These are phyloP conservation scores for Colletotrichum lupini DNA, from an alignment of 2,329 filamentous ascomycete species.

Conservation along the genomic window DNA sequence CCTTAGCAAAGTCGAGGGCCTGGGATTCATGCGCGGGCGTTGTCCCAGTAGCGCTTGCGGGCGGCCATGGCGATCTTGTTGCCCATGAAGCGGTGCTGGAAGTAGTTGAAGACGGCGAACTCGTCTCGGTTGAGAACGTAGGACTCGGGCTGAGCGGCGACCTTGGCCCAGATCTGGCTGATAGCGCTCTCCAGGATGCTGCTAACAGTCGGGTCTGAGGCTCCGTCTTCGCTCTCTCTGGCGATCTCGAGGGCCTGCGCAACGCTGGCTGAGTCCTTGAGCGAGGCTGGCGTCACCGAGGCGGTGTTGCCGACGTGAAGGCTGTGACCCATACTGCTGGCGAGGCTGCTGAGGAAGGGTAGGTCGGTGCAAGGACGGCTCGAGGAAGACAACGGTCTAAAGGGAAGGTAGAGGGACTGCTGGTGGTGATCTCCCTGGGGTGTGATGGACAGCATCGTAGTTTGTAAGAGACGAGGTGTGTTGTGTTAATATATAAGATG, in stretches of 20 bases:
- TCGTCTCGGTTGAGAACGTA: slow-evolving; percentile 83
- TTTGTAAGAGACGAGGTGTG: not conserved
- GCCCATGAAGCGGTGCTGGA: slow-evolving; percentile 73
- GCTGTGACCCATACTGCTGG: slow-evolving; percentile 33
- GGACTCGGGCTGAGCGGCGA: slow-evolving; percentile 71
- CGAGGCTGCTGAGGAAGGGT: slow-evolving; percentile 30
- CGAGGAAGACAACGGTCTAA: slow-evolving; percentile 25
- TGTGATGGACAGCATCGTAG: slow-evolving; percentile 37
- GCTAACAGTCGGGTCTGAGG: slow-evolving; percentile 70
- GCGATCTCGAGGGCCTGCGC: slow-evolving; percentile 80
- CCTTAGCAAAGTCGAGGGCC: not conserved
- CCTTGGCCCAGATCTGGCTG: slow-evolving; percentile 72
- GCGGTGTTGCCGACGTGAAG: slow-evolving; percentile 37
- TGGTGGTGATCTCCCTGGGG: slow-evolving; percentile 34
- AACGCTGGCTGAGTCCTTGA: slow-evolving; percentile 53
- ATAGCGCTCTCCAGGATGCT: slow-evolving; percentile 74
- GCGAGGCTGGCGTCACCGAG: slow-evolving; percentile 31
- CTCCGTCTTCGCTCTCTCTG: slow-evolving; percentile 76
- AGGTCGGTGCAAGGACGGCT: slow-evolving; percentile 19
- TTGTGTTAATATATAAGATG: slow-evolving; percentile 15
- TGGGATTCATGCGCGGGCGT: slow-evolving; percentile 47
- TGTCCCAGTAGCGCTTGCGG: slow-evolving; percentile 65
- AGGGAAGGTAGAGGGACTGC: slow-evolving; percentile 34
- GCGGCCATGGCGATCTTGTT: slow-evolving; percentile 59
- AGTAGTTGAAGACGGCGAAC: slow-evolving; percentile 90